A percentile compares a stretch with the other conserved stretches of the same genome.
phyloP scores from a whole-genome alignment of 2,329 filamentous ascomycete genomes.

The Pseudocercospora musae region DNA sequence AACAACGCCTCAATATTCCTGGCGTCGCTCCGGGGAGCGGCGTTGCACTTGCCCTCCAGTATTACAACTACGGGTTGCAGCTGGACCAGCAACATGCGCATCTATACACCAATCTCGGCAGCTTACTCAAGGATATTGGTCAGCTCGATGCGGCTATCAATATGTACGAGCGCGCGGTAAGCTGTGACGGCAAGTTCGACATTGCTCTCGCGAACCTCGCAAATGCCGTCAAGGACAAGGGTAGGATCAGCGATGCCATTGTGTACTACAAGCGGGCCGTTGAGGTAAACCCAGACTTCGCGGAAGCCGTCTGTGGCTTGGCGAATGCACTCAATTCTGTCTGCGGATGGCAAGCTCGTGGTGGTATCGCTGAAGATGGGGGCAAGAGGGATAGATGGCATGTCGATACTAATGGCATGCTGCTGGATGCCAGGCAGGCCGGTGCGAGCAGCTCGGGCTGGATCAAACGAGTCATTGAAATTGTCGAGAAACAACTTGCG shows the following conservation, averaged over 20 bases:
- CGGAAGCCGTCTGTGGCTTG: slow-evolving; percentile 92
- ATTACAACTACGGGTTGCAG: slow-evolving; percentile 90
- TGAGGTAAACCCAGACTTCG: slow-evolving; percentile 87
- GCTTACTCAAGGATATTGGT: slow-evolving; percentile 91
- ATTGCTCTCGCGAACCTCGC: slow-evolving; percentile 95
- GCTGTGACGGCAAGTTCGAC: slow-evolving; percentile 90
- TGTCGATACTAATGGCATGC: slow-evolving; percentile 78
- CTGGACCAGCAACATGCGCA: slow-evolving; percentile 89
- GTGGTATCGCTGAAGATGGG: slow-evolving; percentile 72
- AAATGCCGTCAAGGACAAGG: slow-evolving; percentile 96
- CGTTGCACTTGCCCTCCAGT: slow-evolving; percentile 79
- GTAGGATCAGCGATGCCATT: slow-evolving; percentile 87
- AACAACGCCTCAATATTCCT: slow-evolving; percentile 54
- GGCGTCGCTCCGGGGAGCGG: slow-evolving; percentile 84
- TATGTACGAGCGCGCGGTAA: slow-evolving; percentile 95
- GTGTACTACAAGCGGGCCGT: slow-evolving; percentile 88
- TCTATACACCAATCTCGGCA: slow-evolving; percentile 93
- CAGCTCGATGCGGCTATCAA: slow-evolving; percentile 86
- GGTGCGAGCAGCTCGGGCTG: slow-evolving; percentile 68
- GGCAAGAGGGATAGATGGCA: slow-evolving; percentile 87
- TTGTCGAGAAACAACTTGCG: slow-evolving; percentile 80
- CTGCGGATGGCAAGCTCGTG: slow-evolving; percentile 87
- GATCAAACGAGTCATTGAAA: slow-evolving; percentile 84
- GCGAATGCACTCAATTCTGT: slow-evolving; percentile 95
- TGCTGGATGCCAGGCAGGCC: slow-evolving; percentile 66